A percentile compares a stretch with the other conserved stretches of the same genome.
These are phyloP conservation scores for Pyronema omphalodes DNA, from an alignment of 495 filamentous ascomycete genomes.

Conservation along the genomic window DNA sequence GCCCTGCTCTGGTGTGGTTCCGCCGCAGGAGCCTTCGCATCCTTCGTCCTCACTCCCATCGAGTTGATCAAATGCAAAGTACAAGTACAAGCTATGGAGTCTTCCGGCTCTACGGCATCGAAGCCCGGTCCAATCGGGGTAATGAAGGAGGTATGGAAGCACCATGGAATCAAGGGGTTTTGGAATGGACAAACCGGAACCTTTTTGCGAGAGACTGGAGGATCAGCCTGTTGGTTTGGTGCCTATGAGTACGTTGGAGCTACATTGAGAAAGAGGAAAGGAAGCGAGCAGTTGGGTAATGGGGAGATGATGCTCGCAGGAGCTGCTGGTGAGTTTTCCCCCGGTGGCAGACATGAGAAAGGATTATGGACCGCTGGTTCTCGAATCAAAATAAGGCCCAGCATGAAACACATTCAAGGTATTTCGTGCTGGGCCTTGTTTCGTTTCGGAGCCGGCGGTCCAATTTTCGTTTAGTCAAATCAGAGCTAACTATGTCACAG, in stretches of 20 bases:
- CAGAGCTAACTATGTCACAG: constrained; percentile 8
- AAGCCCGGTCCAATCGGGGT: constrained; percentile 37
- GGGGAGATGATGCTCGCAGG: constrained; percentile 23
- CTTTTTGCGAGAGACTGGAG: constrained; percentile 82
- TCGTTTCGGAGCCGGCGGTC: no score
- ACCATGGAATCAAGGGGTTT: constrained; percentile 68
- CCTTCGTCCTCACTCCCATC: constrained; percentile 77
- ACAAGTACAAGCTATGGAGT: constrained; percentile 41
- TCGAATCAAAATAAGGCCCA: no score
- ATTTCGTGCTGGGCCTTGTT: no score
- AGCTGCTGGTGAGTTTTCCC: constrained; percentile 12
- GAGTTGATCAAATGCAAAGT: constrained; percentile 98
- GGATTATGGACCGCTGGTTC: no score
- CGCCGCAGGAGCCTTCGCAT: constrained; percentile 76
- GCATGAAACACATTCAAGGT: no score
- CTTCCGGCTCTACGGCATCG: constrained; percentile 16
- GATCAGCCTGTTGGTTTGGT: constrained; percentile 90
- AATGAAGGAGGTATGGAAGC: constrained; percentile 56
- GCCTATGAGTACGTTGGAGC: constrained; percentile 63
- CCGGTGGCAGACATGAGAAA: not conserved
- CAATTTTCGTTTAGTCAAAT: not conserved
- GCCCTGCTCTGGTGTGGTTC: constrained; percentile 61
- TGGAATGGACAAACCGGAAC: constrained; percentile 93
- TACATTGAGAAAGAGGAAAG: constrained; percentile 36
- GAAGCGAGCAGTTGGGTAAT: constrained; percentile 5